Evolutionary conservation across 2,329 filamentous ascomycete species (phyloP).

Genomic region (Acrocalymma vagum): DNA sequence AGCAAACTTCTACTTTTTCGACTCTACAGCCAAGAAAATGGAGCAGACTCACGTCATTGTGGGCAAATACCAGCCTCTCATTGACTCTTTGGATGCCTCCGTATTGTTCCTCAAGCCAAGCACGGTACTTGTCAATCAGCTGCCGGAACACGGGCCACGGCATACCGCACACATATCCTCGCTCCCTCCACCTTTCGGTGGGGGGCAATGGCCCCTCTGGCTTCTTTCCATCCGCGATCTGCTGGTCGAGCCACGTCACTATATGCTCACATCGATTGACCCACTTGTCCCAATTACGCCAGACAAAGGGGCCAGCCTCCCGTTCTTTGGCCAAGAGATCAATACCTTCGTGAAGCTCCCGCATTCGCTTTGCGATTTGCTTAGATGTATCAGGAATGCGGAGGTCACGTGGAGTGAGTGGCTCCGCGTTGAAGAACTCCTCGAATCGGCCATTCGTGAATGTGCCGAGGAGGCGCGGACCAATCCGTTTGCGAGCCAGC

Average conservation of each 20-base stretch:
- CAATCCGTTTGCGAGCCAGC: slow-evolving; percentile 90
- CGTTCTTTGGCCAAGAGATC: slow-evolving; percentile 83
- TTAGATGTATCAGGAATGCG: slow-evolving; percentile 83
- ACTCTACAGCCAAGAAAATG: no score
- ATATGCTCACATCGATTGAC: slow-evolving; percentile 72
- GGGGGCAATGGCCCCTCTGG: no score
- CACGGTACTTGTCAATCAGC: slow-evolving; percentile 79
- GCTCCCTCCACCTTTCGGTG: slow-evolving; percentile 73
- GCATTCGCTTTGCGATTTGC: slow-evolving; percentile 97
- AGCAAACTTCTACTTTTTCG: no score
- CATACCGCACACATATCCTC: slow-evolving; percentile 82
- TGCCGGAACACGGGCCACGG: slow-evolving; percentile 81
- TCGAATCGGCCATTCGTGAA: slow-evolving; percentile 97
- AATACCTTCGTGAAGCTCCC: slow-evolving; percentile 92
- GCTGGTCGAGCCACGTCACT: slow-evolving; percentile 66
- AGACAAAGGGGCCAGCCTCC: slow-evolving; percentile 81
- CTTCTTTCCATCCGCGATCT: slow-evolving; percentile 67
- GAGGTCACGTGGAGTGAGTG: slow-evolving; percentile 79
- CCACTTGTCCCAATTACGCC: slow-evolving; percentile 96
- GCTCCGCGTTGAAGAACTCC: slow-evolving; percentile 86
- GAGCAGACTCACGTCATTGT: slow-evolving; percentile 86
- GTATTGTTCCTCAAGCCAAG: slow-evolving; percentile 76
- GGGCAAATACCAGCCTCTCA: slow-evolving; percentile 87
- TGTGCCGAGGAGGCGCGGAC: slow-evolving; percentile 87
- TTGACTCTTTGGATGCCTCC: slow-evolving; percentile 73